These are phyloP conservation scores for Teunomyces atbi DNA, from an alignment of 805 yeast species.

Conservation along the genomic window DNA sequence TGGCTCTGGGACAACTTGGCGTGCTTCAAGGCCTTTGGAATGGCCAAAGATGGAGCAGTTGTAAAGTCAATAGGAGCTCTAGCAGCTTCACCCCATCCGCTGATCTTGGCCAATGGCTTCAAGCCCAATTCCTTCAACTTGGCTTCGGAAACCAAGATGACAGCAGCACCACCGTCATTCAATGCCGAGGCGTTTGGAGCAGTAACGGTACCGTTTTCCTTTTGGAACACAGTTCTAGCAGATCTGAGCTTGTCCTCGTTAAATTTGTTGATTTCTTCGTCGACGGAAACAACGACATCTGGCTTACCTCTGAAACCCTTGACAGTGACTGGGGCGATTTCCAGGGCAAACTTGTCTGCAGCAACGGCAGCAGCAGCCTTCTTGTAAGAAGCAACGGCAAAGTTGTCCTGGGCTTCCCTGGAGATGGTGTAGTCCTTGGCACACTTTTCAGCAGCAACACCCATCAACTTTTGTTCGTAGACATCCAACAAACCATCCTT, in stretches of 20 bases:
- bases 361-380: slow-evolving; percentile 81
- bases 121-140: slow-evolving; percentile 83
- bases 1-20: slow-evolving; percentile 65
- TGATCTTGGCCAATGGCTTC: slow-evolving; percentile 84
- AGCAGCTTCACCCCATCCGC: slow-evolving; percentile 99
- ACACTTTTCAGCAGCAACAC: slow-evolving; percentile 95
- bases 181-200: slow-evolving; percentile 96
- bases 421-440: slow-evolving; percentile 76
- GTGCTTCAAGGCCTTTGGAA: slow-evolving; percentile 92
- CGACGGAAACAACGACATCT: slow-evolving; percentile 64
- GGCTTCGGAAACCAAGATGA: slow-evolving; percentile 78
- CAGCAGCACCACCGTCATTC: slow-evolving; percentile 98
- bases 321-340: slow-evolving; percentile 84
- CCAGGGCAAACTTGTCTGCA: slow-evolving; percentile 76
- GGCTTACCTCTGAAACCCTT: slow-evolving; percentile 91
- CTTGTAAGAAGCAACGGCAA: slow-evolving; percentile 79
- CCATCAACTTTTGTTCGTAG: slow-evolving; percentile 87
- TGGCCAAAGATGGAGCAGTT: slow-evolving; percentile 90
- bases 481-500: slow-evolving; percentile 94
- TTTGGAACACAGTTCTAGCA: slow-evolving; percentile 94
- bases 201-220: slow-evolving; percentile 92
- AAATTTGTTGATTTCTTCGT: slow-evolving; percentile 81
- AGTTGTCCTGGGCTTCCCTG: slow-evolving; percentile 87
- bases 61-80: slow-evolving; percentile 94
- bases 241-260: slow-evolving; percentile 71